phyloP scores from a whole-genome alignment of 2,329 filamentous ascomycete genomes.

The Fusarium sacchari region DNA sequence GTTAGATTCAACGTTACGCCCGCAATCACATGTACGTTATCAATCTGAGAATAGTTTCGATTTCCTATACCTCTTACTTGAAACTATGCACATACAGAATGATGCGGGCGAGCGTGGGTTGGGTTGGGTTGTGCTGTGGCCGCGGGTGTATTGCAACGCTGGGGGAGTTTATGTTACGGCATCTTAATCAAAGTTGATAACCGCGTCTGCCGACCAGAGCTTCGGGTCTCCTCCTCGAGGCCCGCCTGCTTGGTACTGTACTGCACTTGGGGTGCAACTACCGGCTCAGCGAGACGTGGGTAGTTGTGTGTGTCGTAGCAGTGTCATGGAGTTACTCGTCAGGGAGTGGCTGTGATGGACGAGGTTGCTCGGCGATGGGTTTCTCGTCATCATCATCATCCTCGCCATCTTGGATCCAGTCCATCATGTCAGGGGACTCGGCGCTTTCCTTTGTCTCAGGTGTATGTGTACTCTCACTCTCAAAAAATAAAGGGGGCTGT shows the following conservation, averaged over 20 bases:
- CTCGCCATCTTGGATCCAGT: not conserved
- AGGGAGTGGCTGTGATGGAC: not conserved
- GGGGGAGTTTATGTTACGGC: not conserved
- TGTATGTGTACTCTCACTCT: not conserved
- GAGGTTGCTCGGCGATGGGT: not conserved
- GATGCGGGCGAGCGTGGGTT: not conserved
- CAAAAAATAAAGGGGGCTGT: constrained; percentile 14
- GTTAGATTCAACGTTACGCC: not conserved
- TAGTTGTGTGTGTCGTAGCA: not conserved
- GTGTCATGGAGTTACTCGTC: not conserved
- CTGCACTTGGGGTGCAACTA: not conserved
- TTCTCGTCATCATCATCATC: not conserved
- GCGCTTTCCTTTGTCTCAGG: not conserved
- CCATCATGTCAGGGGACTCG: not conserved
- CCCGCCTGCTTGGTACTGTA: not conserved
- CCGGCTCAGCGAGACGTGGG: not conserved
- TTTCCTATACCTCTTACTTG: constrained; percentile 6
- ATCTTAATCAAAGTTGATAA: not conserved
- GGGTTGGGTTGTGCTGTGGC: not conserved
- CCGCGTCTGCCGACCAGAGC: not conserved
- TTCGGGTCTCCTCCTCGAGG: not conserved
- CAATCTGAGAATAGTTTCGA: constrained; percentile 1
- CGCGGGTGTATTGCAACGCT: constrained; percentile 1
- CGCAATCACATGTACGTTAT: constrained; percentile 12
- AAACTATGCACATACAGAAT: not conserved